Conservation (phyloP, 306 rosid species). For the Acacia melanoxylon region DNA sequence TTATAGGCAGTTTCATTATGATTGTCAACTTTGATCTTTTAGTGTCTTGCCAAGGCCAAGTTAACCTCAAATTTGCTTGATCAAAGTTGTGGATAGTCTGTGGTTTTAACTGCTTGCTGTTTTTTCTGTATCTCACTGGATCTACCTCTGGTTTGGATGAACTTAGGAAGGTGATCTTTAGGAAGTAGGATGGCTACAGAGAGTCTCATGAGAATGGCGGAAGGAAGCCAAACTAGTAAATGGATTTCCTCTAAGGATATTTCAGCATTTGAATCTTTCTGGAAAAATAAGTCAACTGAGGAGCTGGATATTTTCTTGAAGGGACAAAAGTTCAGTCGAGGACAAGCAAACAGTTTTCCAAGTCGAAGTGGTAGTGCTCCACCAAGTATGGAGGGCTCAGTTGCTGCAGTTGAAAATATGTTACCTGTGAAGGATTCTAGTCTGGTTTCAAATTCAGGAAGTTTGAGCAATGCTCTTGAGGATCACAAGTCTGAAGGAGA, state of each 20-base stretch:
- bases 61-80: not conserved
- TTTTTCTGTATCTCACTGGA: not conserved
- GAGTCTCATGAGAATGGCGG: conserved; percentile 58
- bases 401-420: conserved; percentile 47
- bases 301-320: conserved; percentile 40
- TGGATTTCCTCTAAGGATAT: conserved; percentile 51
- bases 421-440: conserved; percentile 42
- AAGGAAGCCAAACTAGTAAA: conserved; percentile 41
- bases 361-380: conserved; percentile 73
- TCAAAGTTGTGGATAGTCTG: conserved; percentile 8
- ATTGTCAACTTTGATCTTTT: not conserved
- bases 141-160: not conserved
- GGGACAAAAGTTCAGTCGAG: conserved; percentile 28
- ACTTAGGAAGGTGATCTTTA: conserved; percentile 1
- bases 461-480: conserved; percentile 30
- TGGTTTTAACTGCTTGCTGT: not conserved
- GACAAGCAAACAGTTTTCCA: conserved; percentile 37
- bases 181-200: conserved; percentile 50
- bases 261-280: conserved; percentile 42
- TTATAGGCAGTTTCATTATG: not conserved
- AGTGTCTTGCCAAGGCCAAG: not conserved
- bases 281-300: conserved; percentile 40
- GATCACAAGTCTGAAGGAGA: conserved; percentile 42
- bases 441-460: conserved; percentile 33
- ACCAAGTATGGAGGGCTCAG: conserved; percentile 71